A percentile compares a stretch with the other conserved stretches of the same genome.
Conservation (phyloP, 257 asterid genomes). For the Perilla frutescens region DNA sequence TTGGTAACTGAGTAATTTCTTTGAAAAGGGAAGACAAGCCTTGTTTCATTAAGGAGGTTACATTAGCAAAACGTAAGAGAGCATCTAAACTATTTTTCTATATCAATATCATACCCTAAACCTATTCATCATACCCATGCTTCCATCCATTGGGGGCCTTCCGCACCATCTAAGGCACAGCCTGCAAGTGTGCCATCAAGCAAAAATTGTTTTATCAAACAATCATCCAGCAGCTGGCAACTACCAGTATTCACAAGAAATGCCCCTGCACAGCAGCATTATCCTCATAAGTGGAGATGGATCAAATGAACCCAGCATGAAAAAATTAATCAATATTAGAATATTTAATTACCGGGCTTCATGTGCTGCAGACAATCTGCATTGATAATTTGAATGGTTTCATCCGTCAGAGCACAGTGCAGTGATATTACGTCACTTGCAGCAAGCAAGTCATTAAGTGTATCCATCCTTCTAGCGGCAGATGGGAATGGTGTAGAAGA, state of each 20-base stretch:
- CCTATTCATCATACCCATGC: constrained; percentile 98
- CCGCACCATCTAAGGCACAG: constrained; percentile 99
- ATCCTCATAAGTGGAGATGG: constrained; percentile 36
- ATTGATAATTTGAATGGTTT: constrained; percentile 84
- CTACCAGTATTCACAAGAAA: constrained; percentile 99
- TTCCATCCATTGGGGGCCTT: constrained; percentile 99
- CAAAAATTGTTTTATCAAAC: constrained; percentile 97
- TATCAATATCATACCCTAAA: constrained; percentile 65
- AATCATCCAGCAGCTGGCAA: constrained; percentile 95
- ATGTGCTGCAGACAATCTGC: constrained; percentile 93
- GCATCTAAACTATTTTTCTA: constrained; percentile 43
- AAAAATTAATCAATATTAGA: constrained; percentile 21
- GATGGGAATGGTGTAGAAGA: constrained; percentile 76
- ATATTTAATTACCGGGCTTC: constrained; percentile 72
- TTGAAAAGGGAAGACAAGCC: neutral
- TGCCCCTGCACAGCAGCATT: constrained; percentile 69
- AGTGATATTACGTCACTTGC: constrained; percentile 95
- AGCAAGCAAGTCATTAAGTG: constrained; percentile 95
- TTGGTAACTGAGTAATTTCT: neutral
- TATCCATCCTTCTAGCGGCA: constrained; percentile 98
- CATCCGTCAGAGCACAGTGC: constrained; percentile 90
- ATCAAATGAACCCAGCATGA: neutral
- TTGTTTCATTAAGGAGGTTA: neutral
- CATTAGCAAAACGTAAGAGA: constrained; percentile 16
- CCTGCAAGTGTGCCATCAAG: constrained; percentile 97